phyloP scores from a whole-genome alignment of 1,139 yeast genomes.

The Blastobotrys apis region DNA sequence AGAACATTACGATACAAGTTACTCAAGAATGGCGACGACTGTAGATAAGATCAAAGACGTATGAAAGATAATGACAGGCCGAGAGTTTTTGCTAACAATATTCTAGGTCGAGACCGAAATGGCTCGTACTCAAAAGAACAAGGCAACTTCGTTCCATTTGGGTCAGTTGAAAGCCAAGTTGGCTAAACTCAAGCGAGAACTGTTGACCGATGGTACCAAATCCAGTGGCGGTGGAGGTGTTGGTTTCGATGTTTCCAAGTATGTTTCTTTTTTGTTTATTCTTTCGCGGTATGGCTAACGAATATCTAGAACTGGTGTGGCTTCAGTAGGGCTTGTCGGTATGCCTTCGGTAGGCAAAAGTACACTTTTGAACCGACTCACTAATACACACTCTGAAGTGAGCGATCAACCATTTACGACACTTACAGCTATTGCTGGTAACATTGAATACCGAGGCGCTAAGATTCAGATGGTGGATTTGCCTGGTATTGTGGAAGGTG shows the following conservation, averaged over 20 bases:
- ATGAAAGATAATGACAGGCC: background rate
- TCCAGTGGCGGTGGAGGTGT: constrained; percentile 84
- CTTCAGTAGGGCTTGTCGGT: constrained; percentile 95
- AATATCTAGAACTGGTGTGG: constrained; percentile 98
- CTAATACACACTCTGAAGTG: constrained; percentile 95
- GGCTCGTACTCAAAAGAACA: constrained; percentile 94
- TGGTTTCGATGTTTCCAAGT: constrained; percentile 96
- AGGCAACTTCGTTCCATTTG: constrained; percentile 92
- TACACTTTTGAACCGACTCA: constrained; percentile 76
- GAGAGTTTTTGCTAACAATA: constrained; percentile 2
- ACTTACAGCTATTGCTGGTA: constrained; percentile 95
- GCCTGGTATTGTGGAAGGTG: constrained; percentile 99
- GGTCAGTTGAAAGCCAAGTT: constrained; percentile 95
- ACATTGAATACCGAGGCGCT: constrained; percentile 92
- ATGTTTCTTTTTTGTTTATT: no score
- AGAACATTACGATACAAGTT: no score
- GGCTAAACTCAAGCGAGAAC: constrained; percentile 89
- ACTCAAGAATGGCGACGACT: constrained; percentile 58
- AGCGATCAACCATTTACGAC: constrained; percentile 98
- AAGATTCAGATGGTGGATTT: constrained; percentile 96
- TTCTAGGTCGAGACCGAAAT: constrained; percentile 84
- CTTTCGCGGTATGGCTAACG: no score
- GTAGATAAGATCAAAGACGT: constrained; percentile 55
- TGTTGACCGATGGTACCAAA: constrained; percentile 71
- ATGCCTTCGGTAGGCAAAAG: constrained; percentile 96